phyloP scores from a whole-genome alignment of 768 basidiomycete species.

The Trametes cingulata region DNA sequence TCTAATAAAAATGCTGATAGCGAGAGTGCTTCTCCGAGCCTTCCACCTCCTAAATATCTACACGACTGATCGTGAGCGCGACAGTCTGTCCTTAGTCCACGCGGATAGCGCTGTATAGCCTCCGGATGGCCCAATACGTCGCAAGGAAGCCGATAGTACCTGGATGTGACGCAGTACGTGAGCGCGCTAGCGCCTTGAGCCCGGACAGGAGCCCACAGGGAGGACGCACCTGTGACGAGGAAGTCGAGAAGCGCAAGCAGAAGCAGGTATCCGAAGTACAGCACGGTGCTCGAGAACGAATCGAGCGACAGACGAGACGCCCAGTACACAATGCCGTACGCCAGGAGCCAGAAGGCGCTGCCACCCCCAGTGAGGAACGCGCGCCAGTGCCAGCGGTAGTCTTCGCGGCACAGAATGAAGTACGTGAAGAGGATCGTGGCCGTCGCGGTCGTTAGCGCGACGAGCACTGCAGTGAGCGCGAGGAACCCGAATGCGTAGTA shows the following conservation, averaged over 20 bases:
- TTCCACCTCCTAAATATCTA: not conserved
- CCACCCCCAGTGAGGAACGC: slow-evolving; percentile 91
- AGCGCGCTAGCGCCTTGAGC: not conserved
- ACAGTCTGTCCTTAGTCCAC: slow-evolving; percentile 49
- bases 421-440: slow-evolving; percentile 88
- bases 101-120: slow-evolving; percentile 79
- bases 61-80: too few species aligned
- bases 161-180: slow-evolving; percentile 30
- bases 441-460: slow-evolving; percentile 85
- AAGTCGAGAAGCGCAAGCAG: slow-evolving; percentile 84
- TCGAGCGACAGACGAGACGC: slow-evolving; percentile 81
- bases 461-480: slow-evolving; percentile 81
- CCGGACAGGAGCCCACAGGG: not conserved
- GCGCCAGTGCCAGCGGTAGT: slow-evolving; percentile 99
- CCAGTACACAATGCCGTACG: slow-evolving; percentile 91
- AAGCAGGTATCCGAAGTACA: slow-evolving; percentile 91
- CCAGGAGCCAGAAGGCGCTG: slow-evolving; percentile 87
- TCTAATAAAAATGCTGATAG: slow-evolving; percentile 4
- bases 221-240: slow-evolving; percentile 75
- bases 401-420: slow-evolving; percentile 91
- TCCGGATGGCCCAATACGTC: slow-evolving; percentile 87
- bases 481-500: slow-evolving; percentile 98
- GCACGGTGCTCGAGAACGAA: slow-evolving; percentile 74
- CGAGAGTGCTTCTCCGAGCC: not conserved
- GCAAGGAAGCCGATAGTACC: slow-evolving; percentile 92